Evolutionary conservation across 2,329 filamentous ascomycete species (phyloP).

Genomic region (Aspergillus luchuensis): DNA sequence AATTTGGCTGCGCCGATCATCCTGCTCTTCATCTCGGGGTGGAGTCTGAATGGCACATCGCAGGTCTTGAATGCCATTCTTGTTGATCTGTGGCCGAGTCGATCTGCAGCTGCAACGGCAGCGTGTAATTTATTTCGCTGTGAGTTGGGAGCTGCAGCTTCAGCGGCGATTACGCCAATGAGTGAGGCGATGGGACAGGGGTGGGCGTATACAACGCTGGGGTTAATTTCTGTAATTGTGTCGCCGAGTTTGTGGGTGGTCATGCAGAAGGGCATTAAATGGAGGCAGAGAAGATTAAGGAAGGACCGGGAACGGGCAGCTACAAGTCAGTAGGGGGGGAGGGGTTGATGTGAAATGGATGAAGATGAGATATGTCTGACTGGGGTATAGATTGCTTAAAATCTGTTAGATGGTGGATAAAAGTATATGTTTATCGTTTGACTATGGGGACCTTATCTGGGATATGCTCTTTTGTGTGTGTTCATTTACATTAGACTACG

Average conservation of each 20-base stretch:
- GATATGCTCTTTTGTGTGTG: too few species aligned
- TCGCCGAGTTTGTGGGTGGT: background rate
- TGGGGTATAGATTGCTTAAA: too few species aligned
- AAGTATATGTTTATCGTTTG: too few species aligned
- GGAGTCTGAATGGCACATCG: slow-evolving; percentile 44
- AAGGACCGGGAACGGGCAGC: background rate
- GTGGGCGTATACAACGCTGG: slow-evolving; percentile 2
- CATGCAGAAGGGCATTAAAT: background rate
- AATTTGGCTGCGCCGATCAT: slow-evolving; percentile 42
- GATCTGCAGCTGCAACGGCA: slow-evolving; percentile 47
- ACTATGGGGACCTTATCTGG: too few species aligned
- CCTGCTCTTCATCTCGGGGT: slow-evolving; percentile 42
- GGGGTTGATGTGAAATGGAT: too few species aligned
- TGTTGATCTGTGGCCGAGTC: slow-evolving; percentile 47
- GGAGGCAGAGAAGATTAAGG: background rate
- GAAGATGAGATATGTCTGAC: too few species aligned
- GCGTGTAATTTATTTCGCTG: slow-evolving; percentile 49
- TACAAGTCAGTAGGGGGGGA: too few species aligned
- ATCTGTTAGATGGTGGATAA: too few species aligned
- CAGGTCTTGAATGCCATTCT: slow-evolving; percentile 51
- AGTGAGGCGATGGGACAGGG: slow-evolving; percentile 20
- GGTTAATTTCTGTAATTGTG: background rate
- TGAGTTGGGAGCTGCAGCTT: slow-evolving; percentile 47
- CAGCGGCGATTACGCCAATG: slow-evolving; percentile 48
- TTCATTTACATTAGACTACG: too few species aligned